Base-by-base conservation (phyloP, 2,329 filamentous ascomycete genomes). In the Pseudogymnoascus sp. region DNA sequence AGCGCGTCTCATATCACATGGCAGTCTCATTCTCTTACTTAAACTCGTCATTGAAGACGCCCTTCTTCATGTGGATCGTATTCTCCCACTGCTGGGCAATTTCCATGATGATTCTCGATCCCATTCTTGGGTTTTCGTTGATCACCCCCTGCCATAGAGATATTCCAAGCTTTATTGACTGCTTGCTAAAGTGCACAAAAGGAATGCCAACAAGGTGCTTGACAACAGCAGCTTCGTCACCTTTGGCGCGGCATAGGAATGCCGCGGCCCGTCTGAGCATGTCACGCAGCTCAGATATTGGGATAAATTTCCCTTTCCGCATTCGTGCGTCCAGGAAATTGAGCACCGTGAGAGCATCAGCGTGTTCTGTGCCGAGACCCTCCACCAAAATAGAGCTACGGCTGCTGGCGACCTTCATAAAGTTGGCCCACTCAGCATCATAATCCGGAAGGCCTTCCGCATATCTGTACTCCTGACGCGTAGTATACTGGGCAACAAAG, bases 111-210 rank as follows among this genome's bases (percentile, higher is more conserved):
- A 99, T 84, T 62, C 91, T 85, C 7, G 92, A 82, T 72, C 96
- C 91, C 73, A 96, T 86, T 60, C 83, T 82, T 2, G 92, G 89
- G 68, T 96, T 97, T 71, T 99, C 94, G 67, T 97, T 94, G 68
- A 97, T 95, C 12, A 97, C 89, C 23, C 94, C 94, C 62, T 96
- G 84, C 94, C 94, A 99, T 5, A 99, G 77, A 3, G 94, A 96
- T 34, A 96, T 88, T 5, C 94, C 95, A 57, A 97, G 83, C 70
- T 96, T 95, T 71, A 99, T 94, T 1, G 92, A 94, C 68, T 95
- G 89, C 71, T 95, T 96, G 4, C 88, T 95, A 71, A 99, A 97
- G 52, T 96, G 83, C 38, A 84, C 82, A 72, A 99, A 99, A 0
- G 94, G 95, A 62, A 99, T 94, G 65, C 84, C 86, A 63, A 99